Conservation (phyloP, 345 rosid genomes). For the Hypericum androsaemum region DNA sequence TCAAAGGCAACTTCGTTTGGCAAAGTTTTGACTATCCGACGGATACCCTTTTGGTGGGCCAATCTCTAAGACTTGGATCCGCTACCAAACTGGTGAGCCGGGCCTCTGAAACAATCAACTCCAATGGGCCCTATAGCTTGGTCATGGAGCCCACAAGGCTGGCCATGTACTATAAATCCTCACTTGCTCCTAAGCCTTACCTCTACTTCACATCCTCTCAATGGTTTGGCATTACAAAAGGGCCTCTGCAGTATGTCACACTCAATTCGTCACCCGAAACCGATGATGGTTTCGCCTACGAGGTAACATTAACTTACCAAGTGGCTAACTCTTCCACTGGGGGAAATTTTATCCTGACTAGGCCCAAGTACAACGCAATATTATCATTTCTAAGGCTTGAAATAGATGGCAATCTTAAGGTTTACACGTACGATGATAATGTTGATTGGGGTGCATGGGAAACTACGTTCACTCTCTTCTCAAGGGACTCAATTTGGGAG, state of each 20-base stretch:
- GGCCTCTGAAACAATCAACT: background rate
- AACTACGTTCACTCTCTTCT: slow-evolving; percentile 30
- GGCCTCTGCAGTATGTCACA: slow-evolving; percentile 13
- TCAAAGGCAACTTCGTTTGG: background rate
- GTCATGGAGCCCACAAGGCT: background rate
- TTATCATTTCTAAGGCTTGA: slow-evolving; percentile 31
- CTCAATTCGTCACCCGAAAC: slow-evolving; percentile 8
- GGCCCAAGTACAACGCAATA: slow-evolving; percentile 38
- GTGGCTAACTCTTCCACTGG: slow-evolving; percentile 10
- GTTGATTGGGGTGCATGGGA: slow-evolving; percentile 31
- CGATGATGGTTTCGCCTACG: slow-evolving; percentile 21
- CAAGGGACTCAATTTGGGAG: slow-evolving; percentile 14
- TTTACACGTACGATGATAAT: slow-evolving; percentile 31
- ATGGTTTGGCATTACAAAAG: background rate
- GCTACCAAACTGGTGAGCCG: background rate
- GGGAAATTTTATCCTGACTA: slow-evolving; percentile 7
- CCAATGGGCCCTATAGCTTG: slow-evolving; percentile 1
- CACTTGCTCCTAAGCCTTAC: background rate
- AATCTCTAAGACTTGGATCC: background rate
- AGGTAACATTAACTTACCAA: slow-evolving; percentile 10
- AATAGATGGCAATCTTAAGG: slow-evolving; percentile 41
- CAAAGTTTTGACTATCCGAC: slow-evolving; percentile 3
- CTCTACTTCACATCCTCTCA: slow-evolving; percentile 17
- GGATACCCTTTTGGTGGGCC: slow-evolving; percentile 5
- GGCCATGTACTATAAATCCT: slow-evolving; percentile 1